These are phyloP conservation scores for Pseudogymnoascus sp. DNA, from an alignment of 2,329 filamentous ascomycete genomes.

Conservation along the genomic window DNA sequence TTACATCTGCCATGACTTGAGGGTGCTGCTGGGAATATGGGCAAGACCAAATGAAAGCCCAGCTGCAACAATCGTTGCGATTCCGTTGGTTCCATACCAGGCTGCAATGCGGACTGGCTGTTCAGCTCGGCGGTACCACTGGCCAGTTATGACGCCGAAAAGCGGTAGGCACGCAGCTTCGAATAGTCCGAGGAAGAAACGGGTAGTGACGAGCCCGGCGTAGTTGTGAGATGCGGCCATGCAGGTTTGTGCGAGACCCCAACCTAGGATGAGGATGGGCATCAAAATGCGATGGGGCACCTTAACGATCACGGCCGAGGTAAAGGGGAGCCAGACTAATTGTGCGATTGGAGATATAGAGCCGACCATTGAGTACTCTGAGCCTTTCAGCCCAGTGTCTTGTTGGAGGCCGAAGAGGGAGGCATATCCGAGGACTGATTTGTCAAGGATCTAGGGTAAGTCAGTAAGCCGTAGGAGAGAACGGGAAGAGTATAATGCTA, in stretches of 20 bases:
- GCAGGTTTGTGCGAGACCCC: conserved; percentile 40
- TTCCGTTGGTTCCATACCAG: conserved; percentile 29
- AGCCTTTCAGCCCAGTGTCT: conserved; percentile 45
- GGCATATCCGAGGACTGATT: conserved; percentile 48
- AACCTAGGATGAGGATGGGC: conserved; percentile 40
- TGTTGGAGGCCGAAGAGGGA: conserved; percentile 52
- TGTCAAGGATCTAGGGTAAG: conserved; percentile 35
- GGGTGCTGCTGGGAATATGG: conserved; percentile 38
- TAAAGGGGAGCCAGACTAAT: conserved; percentile 54
- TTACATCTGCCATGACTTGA: conserved; percentile 31
- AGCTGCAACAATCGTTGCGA: conserved; percentile 26
- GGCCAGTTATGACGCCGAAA: conserved; percentile 32
- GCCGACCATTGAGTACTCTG: conserved; percentile 46
- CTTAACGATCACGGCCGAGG: conserved; percentile 52
- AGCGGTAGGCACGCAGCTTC: conserved; percentile 50
- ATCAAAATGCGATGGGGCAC: conserved; percentile 53
- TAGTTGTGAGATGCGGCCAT: conserved; percentile 53
- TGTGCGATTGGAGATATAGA: conserved; percentile 54
- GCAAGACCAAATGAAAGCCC: conserved; percentile 28
- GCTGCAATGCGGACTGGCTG: conserved; percentile 32
- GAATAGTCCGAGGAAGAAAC: conserved; percentile 76
- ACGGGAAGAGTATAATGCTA: neutral
- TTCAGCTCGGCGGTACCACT: conserved; percentile 33
- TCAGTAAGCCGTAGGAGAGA: conserved; percentile 5
- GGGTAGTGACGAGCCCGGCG: conserved; percentile 64